These are phyloP conservation scores for Liriodendron chinense DNA, from an alignment of 164 flowering plant species.

Conservation along the genomic window DNA sequence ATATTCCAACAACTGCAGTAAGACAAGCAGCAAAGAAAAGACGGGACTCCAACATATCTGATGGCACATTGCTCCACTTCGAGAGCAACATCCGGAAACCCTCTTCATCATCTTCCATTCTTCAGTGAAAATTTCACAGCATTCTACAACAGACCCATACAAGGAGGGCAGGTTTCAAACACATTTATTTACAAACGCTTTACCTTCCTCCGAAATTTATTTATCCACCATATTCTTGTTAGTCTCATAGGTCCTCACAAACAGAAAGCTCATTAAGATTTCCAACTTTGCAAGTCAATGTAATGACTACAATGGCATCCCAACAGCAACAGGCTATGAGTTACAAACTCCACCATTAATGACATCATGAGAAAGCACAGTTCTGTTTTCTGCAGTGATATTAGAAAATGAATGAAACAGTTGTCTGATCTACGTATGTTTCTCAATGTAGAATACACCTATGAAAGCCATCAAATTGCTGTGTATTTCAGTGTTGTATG, in stretches of 20 bases:
- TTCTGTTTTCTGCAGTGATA: background rate
- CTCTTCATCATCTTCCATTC: conserved; percentile 55
- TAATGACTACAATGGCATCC: background rate
- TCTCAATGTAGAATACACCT: background rate
- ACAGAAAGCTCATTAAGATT: background rate
- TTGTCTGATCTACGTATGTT: background rate
- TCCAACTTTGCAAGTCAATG: background rate
- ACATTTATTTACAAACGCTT: background rate
- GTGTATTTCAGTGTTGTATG: background rate
- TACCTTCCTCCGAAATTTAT: background rate
- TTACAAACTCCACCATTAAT: background rate
- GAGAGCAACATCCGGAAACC: conserved; percentile 23
- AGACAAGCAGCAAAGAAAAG: conserved; percentile 60
- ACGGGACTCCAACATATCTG: conserved; percentile 53
- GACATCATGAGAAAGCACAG: background rate
- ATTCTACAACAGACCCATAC: background rate
- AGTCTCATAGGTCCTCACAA: background rate
- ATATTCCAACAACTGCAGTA: conserved; percentile 66
- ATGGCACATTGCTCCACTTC: conserved; percentile 39
- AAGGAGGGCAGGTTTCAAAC: background rate
- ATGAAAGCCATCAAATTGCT: background rate
- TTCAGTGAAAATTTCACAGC: background rate
- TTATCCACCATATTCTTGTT: background rate
- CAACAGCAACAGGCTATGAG: background rate
- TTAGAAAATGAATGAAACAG: background rate